Base-by-base conservation (phyloP, 2,329 filamentous ascomycete species). In the Talaromyces sp. region DNA sequence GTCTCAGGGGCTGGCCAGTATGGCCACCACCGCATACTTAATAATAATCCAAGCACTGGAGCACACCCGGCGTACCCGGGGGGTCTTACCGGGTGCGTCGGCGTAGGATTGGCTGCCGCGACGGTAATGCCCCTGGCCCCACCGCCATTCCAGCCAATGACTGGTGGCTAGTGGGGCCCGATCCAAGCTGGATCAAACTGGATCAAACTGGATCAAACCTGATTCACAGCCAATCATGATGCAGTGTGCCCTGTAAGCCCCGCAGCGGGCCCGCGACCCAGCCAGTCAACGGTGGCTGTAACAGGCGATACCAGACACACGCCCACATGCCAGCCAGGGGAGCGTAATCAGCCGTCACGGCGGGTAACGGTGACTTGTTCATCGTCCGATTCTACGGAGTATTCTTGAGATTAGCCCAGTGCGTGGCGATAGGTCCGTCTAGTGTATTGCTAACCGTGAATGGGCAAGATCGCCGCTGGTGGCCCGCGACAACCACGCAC, bases 1-100 rank as follows among this genome's bases (percentile, higher is more conserved):
- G 61, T 63, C 61, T 63, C 61, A 63, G 61, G 61, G 61, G 61
- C 54, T 63, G 58, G 30, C 51, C 47, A 27, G 33, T 36, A 36
- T 36, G n/a, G 7, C 51, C 54, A 33, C 54, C 39, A 19, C 36
- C 30, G 53, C 27, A 33, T 55, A 55, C 58, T 55, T 28, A 39
- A 47, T 33, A 33, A 52, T 22, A 22, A 22, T 22, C 22, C 22
- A 22, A 22, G 22, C 22, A 22, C 22, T 22, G 22, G 22, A 22
- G 22, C 22, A 22, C 22, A 55, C 49, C 49, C 25, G 49, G 28
- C 25, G 49, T 27, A 53, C 27, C 25, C 49, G 49, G 27, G 19
- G 19, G 49, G 49, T 51, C 44, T 28, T 19, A 13, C 52, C 33
- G 10, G 30, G 1, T 2, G 2, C 4, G 27, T 9, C 52, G 17